phyloP scores from a whole-genome alignment of 169 alveolate species.

The Babesia bigemina region DNA sequence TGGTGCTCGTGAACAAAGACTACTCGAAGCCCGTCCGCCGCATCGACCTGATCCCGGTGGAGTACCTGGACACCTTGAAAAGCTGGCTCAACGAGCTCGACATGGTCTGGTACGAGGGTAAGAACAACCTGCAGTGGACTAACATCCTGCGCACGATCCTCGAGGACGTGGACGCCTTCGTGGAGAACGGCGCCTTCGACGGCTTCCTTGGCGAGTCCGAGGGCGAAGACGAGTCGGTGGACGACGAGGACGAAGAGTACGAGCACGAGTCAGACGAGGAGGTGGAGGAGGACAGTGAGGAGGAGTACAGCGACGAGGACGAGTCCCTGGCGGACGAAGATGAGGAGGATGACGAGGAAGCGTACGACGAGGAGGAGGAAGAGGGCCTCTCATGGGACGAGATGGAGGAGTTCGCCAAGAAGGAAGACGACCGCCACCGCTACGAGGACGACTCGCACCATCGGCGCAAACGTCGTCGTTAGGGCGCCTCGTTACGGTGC shows the following conservation, averaged over 20 bases:
- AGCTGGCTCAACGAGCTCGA: slow-evolving; percentile 88
- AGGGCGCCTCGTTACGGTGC: not conserved
- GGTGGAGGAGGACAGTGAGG: slow-evolving; percentile 75
- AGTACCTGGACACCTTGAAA: slow-evolving; percentile 90
- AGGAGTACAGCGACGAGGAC: slow-evolving; percentile 75
- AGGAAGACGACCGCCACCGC: slow-evolving; percentile 57
- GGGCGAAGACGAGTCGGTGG: slow-evolving; percentile 82
- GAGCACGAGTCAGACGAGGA: slow-evolving; percentile 72
- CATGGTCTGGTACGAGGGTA: slow-evolving; percentile 91
- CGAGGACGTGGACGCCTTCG: slow-evolving; percentile 84
- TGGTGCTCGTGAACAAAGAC: slow-evolving; percentile 94
- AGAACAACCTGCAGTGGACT: slow-evolving; percentile 89
- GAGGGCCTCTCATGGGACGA: slow-evolving; percentile 89
- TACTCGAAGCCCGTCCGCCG: slow-evolving; percentile 91
- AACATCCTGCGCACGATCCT: slow-evolving; percentile 83
- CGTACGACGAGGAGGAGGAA: slow-evolving; percentile 83
- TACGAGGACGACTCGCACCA: slow-evolving; percentile 48
- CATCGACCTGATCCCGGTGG: slow-evolving; percentile 93
- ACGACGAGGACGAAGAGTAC: slow-evolving; percentile 84
- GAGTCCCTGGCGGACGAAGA: slow-evolving; percentile 78
- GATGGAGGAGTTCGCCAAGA: slow-evolving; percentile 76
- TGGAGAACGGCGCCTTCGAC: slow-evolving; percentile 84
- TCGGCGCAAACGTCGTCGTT: slow-evolving; percentile 35
- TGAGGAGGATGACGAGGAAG: slow-evolving; percentile 85
- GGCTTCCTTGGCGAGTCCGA: slow-evolving; percentile 87